Conservation (phyloP, 2,329 filamentous ascomycete species). For the Stachybotrys elegans region DNA sequence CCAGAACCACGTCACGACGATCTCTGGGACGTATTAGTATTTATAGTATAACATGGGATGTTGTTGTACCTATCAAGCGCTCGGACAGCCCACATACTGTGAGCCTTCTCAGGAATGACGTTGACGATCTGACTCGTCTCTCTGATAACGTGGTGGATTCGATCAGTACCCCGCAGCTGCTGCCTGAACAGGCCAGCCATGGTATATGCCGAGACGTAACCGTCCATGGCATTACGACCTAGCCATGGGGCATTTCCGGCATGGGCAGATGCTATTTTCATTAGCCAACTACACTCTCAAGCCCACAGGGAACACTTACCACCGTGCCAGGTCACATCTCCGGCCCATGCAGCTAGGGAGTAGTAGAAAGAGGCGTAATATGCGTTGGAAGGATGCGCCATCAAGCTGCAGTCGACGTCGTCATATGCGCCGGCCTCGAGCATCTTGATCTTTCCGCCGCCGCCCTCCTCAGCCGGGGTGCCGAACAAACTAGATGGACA, state of each 20-base stretch:
- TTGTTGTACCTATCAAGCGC: background rate
- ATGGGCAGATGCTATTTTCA: constrained; percentile 6
- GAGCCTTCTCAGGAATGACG: constrained; percentile 9
- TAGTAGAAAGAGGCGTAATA: background rate
- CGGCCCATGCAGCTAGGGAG: background rate
- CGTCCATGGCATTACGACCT: constrained; percentile 14
- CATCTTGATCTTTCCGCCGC: constrained; percentile 43
- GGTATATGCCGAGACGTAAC: constrained; percentile 12
- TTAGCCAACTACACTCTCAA: background rate
- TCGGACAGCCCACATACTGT: constrained; percentile 11
- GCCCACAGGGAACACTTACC: background rate
- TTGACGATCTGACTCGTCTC: constrained; percentile 10
- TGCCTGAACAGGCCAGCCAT: constrained; percentile 14
- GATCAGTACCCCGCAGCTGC: constrained; percentile 15
- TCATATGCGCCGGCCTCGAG: constrained; percentile 36
- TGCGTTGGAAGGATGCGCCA: constrained; percentile 13
- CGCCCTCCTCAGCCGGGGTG: constrained; percentile 48
- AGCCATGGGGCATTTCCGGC: constrained; percentile 15
- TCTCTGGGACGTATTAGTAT: too few species aligned
- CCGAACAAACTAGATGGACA: constrained; percentile 40
- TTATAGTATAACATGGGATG: too few species aligned
- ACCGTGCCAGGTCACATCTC: background rate
- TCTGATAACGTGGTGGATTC: constrained; percentile 16
- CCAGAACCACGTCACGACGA: background rate
- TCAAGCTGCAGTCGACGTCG: constrained; percentile 21